Percentiles rank a stretch among this genome's conserved stretches.
Evolutionary conservation across 352 stramenopile genomes (phyloP).

Genomic region (Hyaloperonospora arabidopsidis): DNA sequence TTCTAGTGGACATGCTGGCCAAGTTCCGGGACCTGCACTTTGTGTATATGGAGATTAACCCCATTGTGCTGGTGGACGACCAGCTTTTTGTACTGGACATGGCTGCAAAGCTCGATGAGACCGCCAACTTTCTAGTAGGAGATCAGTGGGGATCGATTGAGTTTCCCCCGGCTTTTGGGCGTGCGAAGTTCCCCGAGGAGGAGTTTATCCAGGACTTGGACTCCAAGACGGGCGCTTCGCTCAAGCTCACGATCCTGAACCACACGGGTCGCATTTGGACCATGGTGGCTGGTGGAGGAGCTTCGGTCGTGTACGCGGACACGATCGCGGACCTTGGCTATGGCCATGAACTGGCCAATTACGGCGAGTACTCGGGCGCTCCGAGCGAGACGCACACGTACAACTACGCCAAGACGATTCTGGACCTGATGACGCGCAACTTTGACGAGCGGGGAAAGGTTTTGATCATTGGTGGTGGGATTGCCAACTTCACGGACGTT

Average conservation of each 20-base stretch:
- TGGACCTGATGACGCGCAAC: conserved; percentile 92
- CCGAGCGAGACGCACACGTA: conserved; percentile 94
- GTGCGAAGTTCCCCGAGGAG: conserved; percentile 93
- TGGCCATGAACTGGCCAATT: conserved; percentile 93
- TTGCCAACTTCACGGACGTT: conserved; percentile 98
- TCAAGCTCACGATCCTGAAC: conserved; percentile 97
- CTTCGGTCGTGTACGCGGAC: conserved; percentile 95
- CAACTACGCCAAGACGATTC: conserved; percentile 95
- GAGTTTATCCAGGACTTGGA: conserved; percentile 93
- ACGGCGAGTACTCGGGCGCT: conserved; percentile 96
- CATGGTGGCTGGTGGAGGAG: conserved; percentile 94
- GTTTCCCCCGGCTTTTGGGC: conserved; percentile 93
- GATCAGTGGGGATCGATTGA: conserved; percentile 90
- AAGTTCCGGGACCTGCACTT: conserved; percentile 94
- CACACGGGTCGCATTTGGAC: conserved; percentile 93
- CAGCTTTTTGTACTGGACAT: conserved; percentile 93
- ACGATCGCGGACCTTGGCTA: conserved; percentile 94
- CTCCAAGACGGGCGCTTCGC: conserved; percentile 90
- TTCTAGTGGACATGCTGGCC: conserved; percentile 87
- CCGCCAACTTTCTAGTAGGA: conserved; percentile 90
- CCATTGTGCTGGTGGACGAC: conserved; percentile 89
- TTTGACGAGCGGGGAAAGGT: conserved; percentile 89
- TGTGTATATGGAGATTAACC: conserved; percentile 98
- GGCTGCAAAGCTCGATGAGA: conserved; percentile 95
- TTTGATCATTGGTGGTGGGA: conserved; percentile 95